phyloP scores from a whole-genome alignment of 345 rosid species.

The Melaleuca quinquenervia region DNA sequence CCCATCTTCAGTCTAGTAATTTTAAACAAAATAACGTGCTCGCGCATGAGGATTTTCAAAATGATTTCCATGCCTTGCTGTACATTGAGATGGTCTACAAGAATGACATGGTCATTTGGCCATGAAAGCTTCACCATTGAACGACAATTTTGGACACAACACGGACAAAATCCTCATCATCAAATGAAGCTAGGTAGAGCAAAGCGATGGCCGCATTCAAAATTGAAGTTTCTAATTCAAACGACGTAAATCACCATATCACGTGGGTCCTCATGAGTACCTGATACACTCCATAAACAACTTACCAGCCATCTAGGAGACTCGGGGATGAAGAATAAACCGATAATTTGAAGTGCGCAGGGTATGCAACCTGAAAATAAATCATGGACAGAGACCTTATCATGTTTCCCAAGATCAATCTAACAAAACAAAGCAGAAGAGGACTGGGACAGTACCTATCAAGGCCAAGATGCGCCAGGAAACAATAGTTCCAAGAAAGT shows the following conservation, averaged over 20 bases:
- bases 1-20: neutral
- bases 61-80: neutral
- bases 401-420: neutral
- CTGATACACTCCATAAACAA: neutral
- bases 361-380: slow-evolving; percentile 18
- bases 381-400: neutral
- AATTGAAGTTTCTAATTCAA: neutral
- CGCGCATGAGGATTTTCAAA: neutral
- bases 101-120: neutral
- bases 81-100: neutral
- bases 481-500: slow-evolving; percentile 11
- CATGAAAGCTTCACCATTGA: neutral
- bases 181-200: neutral
- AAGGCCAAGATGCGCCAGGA: slow-evolving; percentile 22
- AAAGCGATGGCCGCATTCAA: neutral
- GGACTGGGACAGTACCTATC: slow-evolving; percentile 2
- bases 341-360: slow-evolving; percentile 11
- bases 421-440: neutral
- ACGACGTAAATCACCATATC: neutral
- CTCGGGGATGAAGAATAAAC: slow-evolving; percentile 32
- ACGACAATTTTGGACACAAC: neutral
- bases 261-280: neutral
- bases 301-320: slow-evolving; percentile 46
- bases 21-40: neutral
- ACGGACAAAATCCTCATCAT: neutral